A percentile compares a stretch with the other conserved stretches of the same genome.
These are phyloP conservation scores for Pichia membranifaciens DNA, from an alignment of 805 yeast genomes.

Conservation along the genomic window DNA sequence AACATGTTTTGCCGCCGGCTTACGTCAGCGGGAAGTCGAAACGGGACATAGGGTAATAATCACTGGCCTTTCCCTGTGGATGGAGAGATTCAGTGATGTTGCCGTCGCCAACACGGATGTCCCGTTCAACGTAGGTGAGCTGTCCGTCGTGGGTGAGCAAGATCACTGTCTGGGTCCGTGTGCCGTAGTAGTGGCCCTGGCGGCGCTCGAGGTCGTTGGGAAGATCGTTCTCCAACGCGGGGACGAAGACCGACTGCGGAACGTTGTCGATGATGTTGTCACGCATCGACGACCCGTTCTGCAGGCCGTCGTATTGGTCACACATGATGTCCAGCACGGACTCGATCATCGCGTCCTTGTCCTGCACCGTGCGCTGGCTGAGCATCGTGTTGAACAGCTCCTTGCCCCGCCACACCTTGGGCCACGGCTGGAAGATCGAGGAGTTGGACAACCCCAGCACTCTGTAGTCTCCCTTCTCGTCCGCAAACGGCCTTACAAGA, in stretches of 20 bases:
- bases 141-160: conserved; percentile 3
- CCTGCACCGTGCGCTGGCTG: not conserved
- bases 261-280: conserved; percentile 1
- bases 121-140: conserved; percentile 1
- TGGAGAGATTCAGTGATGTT: no score
- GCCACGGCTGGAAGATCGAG: conserved; percentile 65
- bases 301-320: not conserved
- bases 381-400: conserved; percentile 47
- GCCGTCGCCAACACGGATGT: not conserved
- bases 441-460: conserved; percentile 67
- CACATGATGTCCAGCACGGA: conserved; percentile 38
- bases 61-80: no score
- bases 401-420: conserved; percentile 61
- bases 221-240: conserved; percentile 4
- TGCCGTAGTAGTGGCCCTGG: conserved; percentile 9
- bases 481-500: conserved; percentile 8
- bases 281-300: not conserved
- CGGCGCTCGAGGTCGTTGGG: not conserved
- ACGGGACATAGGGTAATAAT: no score
- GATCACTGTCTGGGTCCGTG: conserved; percentile 15
- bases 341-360: conserved; percentile 9
- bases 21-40: no score
- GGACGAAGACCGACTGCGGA: conserved; percentile 9
- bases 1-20: no score
- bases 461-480: conserved; percentile 8